These are phyloP conservation scores for Penicillium coffeae DNA, from an alignment of 495 filamentous ascomycete species.

Conservation along the genomic window DNA sequence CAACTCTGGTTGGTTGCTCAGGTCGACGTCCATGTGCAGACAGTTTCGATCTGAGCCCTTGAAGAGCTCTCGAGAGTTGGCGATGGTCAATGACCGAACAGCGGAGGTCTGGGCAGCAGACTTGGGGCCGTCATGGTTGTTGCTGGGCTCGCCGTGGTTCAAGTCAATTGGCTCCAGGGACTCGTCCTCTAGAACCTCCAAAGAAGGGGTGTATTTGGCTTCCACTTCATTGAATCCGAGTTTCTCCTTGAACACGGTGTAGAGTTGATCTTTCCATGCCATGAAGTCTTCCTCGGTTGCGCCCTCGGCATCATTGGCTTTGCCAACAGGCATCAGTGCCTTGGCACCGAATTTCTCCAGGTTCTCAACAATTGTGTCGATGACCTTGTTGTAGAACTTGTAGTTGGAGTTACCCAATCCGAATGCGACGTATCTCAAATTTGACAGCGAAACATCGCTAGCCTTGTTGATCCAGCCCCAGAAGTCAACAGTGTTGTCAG, in stretches of 20 bases:
- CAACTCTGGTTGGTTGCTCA: slow-evolving; percentile 44
- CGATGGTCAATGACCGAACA: slow-evolving; percentile 30
- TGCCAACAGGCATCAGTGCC: slow-evolving; percentile 33
- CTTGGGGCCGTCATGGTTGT: slow-evolving; percentile 19
- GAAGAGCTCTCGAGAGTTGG: slow-evolving; percentile 38
- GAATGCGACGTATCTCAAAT: slow-evolving; percentile 42
- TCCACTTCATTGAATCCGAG: slow-evolving; percentile 38
- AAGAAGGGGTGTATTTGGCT: slow-evolving; percentile 36
- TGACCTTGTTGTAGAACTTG: slow-evolving; percentile 48
- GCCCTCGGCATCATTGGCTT: slow-evolving; percentile 46
- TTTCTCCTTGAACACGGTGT: slow-evolving; percentile 29
- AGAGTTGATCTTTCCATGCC: slow-evolving; percentile 45
- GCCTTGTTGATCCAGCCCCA: slow-evolving; percentile 41
- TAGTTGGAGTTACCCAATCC: slow-evolving; percentile 51
- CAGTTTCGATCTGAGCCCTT: slow-evolving; percentile 36
- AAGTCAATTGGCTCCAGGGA: slow-evolving; percentile 37
- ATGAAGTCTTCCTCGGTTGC: slow-evolving; percentile 50
- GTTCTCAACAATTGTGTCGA: slow-evolving; percentile 35
- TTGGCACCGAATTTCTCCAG: slow-evolving; percentile 37
- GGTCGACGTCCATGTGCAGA: slow-evolving; percentile 49
- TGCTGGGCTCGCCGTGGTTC: slow-evolving; percentile 36
- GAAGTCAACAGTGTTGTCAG: slow-evolving; percentile 47
- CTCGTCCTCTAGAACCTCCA: slow-evolving; percentile 36
- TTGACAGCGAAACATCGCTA: slow-evolving; percentile 22
- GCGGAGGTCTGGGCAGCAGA: slow-evolving; percentile 23